phyloP scores from a whole-genome alignment of 305 asterid genomes.

The Lippia alba region DNA sequence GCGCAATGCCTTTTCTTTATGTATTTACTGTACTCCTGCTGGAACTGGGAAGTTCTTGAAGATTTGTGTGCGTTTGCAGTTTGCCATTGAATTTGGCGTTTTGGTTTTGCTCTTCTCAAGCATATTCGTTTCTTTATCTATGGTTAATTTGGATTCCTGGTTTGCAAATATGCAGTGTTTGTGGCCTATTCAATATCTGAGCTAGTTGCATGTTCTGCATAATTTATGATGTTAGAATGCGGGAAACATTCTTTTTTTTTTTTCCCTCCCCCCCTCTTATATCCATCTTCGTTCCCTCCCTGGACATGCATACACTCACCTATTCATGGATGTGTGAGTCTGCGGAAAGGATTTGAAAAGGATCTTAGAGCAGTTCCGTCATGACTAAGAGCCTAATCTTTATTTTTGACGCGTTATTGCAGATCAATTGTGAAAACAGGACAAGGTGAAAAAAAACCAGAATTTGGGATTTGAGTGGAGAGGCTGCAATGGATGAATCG shows the following conservation, averaged over 20 bases:
- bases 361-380: conserved; percentile 13
- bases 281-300: neutral
- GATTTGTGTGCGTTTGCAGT: neutral
- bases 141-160: no score
- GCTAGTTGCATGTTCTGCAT: no score
- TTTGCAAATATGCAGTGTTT: no score
- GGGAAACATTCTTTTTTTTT: neutral
- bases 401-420: neutral
- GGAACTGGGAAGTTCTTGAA: neutral
- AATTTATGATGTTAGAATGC: neutral
- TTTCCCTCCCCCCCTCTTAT: neutral
- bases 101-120: neutral
- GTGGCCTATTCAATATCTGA: no score
- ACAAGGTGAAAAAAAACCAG: neutral
- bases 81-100: neutral
- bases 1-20: neutral
- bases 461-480: neutral
- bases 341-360: neutral
- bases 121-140: neutral
- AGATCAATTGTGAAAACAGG: neutral
- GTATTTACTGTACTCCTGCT: neutral
- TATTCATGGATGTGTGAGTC: neutral
- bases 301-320: neutral
- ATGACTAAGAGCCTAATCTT: neutral
- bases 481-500: conserved; percentile 49